These are phyloP conservation scores for Cercospora zeae-maydis DNA, from an alignment of 2,329 filamentous ascomycete species.

Conservation along the genomic window DNA sequence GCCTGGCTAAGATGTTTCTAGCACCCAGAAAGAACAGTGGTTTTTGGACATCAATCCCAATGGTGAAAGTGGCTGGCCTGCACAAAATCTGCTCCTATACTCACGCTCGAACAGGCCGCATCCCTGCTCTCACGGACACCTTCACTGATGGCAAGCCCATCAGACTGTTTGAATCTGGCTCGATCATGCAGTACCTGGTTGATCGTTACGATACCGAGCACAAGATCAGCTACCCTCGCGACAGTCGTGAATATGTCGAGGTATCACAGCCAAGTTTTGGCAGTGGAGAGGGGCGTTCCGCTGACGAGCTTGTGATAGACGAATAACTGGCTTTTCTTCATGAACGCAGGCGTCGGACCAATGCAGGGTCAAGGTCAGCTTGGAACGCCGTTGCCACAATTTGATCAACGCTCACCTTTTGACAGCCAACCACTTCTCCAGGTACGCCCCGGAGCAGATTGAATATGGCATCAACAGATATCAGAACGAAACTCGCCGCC, in stretches of 20 bases:
- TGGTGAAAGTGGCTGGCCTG: slow-evolving; percentile 36
- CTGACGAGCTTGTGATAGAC: background rate
- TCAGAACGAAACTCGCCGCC: slow-evolving; percentile 74
- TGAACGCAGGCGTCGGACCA: slow-evolving; percentile 62
- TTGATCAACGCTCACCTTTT: background rate
- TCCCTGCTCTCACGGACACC: slow-evolving; percentile 80
- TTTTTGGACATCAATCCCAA: slow-evolving; percentile 92
- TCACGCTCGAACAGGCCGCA: slow-evolving; percentile 55
- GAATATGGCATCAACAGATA: slow-evolving; percentile 80
- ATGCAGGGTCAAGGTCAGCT: slow-evolving; percentile 6
- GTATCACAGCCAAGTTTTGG: slow-evolving; percentile 9
- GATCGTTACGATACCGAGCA: slow-evolving; percentile 62
- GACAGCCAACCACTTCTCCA: slow-evolving; percentile 74
- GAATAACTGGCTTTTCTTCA: slow-evolving; percentile 67
- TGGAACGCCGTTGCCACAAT: background rate
- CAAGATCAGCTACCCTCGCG: slow-evolving; percentile 75
- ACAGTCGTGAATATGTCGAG: slow-evolving; percentile 68
- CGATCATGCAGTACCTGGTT: slow-evolving; percentile 79
- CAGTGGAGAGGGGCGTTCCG: background rate
- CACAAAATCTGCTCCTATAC: background rate
- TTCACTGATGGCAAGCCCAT: slow-evolving; percentile 70
- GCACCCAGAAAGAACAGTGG: slow-evolving; percentile 77
- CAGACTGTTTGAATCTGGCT: slow-evolving; percentile 75
- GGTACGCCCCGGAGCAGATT: slow-evolving; percentile 79
- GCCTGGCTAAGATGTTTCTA: background rate